Base-by-base conservation (phyloP, 2,329 filamentous ascomycete species). In the Neofusicoccum cordaticola region DNA sequence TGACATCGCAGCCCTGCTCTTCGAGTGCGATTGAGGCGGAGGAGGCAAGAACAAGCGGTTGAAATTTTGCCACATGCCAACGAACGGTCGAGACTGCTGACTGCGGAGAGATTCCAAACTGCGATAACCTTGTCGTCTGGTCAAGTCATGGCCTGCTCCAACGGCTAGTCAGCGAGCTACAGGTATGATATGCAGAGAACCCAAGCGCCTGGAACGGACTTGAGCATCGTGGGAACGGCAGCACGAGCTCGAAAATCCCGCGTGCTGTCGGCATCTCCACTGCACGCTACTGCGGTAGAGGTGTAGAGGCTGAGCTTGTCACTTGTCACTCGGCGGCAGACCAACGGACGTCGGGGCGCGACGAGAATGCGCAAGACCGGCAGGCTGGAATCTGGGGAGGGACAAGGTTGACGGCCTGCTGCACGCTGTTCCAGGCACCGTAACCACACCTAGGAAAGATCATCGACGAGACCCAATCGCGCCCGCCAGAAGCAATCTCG, bases 301-400 rank as follows among this genome's bases (percentile, higher is more conserved):
- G 45, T 41, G 45, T 62, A 39, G 48, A 53, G 48, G 17, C 44
- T 8, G 12, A 9, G 27, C 37, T 4, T 34, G 31, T 34, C 1
- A 31, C 35, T 52, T 39, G 42, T 37, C 31, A 47, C 27, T 39
- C 37, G 8, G 11, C 37, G 13, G 11, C 37, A 39, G 13, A 2
- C 37, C 9, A 15, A 11, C 11, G 37, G 11, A 15, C 2, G 8
- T 37, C 34, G 42, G 22, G 57, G 57, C 11, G 42, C 37, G 22
- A 52, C 35, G 60, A 52, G 37, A 42, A 44, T 9, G 61, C 37
- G 47, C 22, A 27, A 45, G 17, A 52, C 61, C 61, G 34, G 37
- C 15, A 19, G 48, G 12, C 34, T 53, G 61, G 61, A 47, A 62
- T 52, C 44, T 50, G 58, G 45, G 58, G 45, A 62, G 58, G 52